Base-by-base conservation (phyloP, 2,329 filamentous ascomycete genomes). In the Elsinoe ampelina region DNA sequence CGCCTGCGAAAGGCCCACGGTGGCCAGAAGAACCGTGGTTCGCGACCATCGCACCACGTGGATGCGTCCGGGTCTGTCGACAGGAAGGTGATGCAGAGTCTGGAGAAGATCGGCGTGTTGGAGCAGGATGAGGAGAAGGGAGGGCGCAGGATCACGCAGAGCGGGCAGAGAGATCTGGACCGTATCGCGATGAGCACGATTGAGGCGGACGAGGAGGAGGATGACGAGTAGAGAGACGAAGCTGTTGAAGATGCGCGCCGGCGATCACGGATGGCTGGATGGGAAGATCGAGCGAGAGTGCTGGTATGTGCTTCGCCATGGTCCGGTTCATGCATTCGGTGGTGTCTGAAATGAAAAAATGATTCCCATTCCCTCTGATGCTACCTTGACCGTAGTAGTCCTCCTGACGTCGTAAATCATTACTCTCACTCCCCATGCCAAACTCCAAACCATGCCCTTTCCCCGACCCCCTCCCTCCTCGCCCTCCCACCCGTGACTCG, bases 71-170 rank as follows among this genome's bases (percentile, higher is more conserved):
- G 92, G 75, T 85, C 84, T 72, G 91, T 98, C 68, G 93, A 98
- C 83, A 90, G 93, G 77, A 96, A 96, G 83, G 82, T 95, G 74
- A 80, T 96, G 75, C 93, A 98, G 83, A 81, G 91, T 62, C 87
- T 98, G 59, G 93, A 96, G 87, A 96, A 97, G 87, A 96, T 98
- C 71, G 91, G 92, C 76, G 91, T 98, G 68, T 80, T 98, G 63
- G 93, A 98, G 86, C 81, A 87, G 72, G 92, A 96, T 70, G 92
- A 96, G 83, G 92, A 97, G 67, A 95, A 95, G 84, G 93, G 93
- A 77, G 93, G 93, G 72, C 89, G 93, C 73, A 86, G 93, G 76
- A 97, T 98, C 80, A 97, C 93, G 71, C 90, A 97, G 83, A 84
- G 85, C 72, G 93, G 93, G 73, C 91, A 96, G 85, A 89, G 93